Conservation (phyloP, 768 basidiomycete genomes). For the Cyathus striatus region DNA sequence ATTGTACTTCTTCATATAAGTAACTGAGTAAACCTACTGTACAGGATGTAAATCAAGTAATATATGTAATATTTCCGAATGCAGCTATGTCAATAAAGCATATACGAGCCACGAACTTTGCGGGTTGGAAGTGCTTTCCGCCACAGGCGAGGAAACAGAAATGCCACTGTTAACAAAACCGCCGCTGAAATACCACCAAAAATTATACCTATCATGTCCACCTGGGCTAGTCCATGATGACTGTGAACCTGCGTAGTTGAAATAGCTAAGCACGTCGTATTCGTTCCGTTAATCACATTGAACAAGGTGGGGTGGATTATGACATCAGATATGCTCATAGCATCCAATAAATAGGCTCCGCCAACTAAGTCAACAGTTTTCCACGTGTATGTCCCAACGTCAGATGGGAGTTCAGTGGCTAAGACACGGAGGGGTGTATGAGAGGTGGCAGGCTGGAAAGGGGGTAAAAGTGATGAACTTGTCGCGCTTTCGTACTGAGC, state of each 20-base stretch:
- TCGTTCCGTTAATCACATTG: no score
- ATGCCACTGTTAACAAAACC: slow-evolving; percentile 12
- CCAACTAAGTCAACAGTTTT: slow-evolving; percentile 22
- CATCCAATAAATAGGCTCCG: slow-evolving; percentile 25
- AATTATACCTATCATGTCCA: slow-evolving; percentile 14
- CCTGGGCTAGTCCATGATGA: slow-evolving; percentile 11
- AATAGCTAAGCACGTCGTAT: no score
- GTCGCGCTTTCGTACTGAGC: not conserved
- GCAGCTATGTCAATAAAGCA: slow-evolving; percentile 10
- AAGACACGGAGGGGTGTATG: slow-evolving; percentile 15
- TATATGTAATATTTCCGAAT: not conserved
- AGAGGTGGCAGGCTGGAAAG: slow-evolving; percentile 6
- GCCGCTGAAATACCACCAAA: slow-evolving; percentile 15
- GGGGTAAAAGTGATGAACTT: slow-evolving; percentile 1
- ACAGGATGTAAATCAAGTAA: slow-evolving; percentile 25
- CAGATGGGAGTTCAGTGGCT: slow-evolving; percentile 16
- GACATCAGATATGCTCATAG: no score
- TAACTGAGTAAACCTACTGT: not conserved
- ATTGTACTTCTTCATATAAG: slow-evolving; percentile 4
- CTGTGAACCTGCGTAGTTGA: no score
- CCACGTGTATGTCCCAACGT: slow-evolving; percentile 19
- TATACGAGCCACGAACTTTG: slow-evolving; percentile 4
- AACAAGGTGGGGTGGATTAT: no score
- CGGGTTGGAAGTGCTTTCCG: slow-evolving; percentile 12
- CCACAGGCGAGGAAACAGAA: slow-evolving; percentile 18